phyloP scores from a whole-genome alignment of 139 green algal species.

The Desmodesmus armatus region DNA sequence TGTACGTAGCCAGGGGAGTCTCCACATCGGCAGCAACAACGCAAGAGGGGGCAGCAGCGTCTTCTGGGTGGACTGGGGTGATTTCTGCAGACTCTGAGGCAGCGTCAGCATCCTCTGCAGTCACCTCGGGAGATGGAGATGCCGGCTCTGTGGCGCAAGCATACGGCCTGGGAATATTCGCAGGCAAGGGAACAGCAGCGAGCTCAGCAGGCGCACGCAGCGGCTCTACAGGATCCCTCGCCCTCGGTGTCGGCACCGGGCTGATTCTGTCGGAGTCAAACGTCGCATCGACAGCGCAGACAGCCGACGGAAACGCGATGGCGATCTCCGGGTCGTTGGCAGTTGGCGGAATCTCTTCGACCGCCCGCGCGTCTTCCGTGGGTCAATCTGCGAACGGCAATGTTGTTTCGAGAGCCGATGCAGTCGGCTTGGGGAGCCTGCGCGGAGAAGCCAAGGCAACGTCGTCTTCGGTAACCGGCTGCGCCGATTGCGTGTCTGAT shows the following conservation, averaged over 20 bases:
- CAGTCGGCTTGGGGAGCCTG: not conserved
- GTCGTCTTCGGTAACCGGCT: not conserved
- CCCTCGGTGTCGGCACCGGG: not conserved
- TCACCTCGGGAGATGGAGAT: not conserved
- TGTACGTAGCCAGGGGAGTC: not conserved
- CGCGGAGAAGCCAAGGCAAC: slow-evolving; percentile 7
- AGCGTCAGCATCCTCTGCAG: not conserved
- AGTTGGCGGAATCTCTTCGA: not conserved
- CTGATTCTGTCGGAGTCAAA: slow-evolving; percentile 5
- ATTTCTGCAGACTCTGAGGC: not conserved
- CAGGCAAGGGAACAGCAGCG: slow-evolving; percentile 22
- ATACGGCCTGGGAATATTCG: slow-evolving; percentile 2
- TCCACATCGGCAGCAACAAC: slow-evolving; percentile 3
- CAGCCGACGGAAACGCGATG: not conserved
- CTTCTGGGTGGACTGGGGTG: not conserved
- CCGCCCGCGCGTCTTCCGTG: not conserved
- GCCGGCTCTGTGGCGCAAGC: not conserved
- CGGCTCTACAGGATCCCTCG: not conserved
- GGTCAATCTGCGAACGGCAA: not conserved
- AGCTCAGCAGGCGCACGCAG: not conserved
- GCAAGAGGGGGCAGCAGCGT: not conserved
- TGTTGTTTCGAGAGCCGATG: not conserved
- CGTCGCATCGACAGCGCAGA: not conserved
- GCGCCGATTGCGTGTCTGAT: slow-evolving; percentile 14
- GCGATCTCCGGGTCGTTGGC: not conserved